Conservation (phyloP, 805 yeast genomes). For the Candida michaelii region DNA sequence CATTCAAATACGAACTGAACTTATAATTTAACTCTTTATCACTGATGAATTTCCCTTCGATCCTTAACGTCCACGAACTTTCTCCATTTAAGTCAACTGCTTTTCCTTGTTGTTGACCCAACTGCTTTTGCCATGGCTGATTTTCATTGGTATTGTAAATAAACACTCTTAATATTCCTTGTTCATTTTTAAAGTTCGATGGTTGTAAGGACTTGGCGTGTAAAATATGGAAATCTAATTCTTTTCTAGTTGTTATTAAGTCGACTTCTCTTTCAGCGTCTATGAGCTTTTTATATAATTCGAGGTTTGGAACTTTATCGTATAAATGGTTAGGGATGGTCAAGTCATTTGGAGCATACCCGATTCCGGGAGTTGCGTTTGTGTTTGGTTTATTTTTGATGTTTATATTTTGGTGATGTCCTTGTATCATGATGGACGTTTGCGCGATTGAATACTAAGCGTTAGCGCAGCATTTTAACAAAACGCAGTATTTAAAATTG, state of each 20-base stretch:
- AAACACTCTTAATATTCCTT: constrained; percentile 71
- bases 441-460: no score
- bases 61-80: constrained; percentile 78
- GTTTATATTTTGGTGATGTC: background rate
- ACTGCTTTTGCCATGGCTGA: constrained; percentile 75
- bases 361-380: constrained; percentile 36
- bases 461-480: no score
- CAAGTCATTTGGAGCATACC: constrained; percentile 45
- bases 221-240: constrained; percentile 78
- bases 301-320: constrained; percentile 64
- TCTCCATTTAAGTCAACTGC: constrained; percentile 27
- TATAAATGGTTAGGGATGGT: constrained; percentile 37
- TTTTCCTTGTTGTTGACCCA: constrained; percentile 23
- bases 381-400: constrained; percentile 29
- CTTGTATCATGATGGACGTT: background rate
- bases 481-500: no score
- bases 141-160: constrained; percentile 79
- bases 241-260: constrained; percentile 76
- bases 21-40: constrained; percentile 33
- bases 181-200: constrained; percentile 39
- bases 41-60: constrained; percentile 81
- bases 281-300: constrained; percentile 63
- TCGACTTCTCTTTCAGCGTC: constrained; percentile 85
- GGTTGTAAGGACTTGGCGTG: constrained; percentile 42
- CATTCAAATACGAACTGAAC: constrained; percentile 78